A percentile compares a stretch with the other conserved stretches of the same genome.
phyloP scores from a whole-genome alignment of 2,329 filamentous ascomycete species.

The Ramularia collo-cygni region DNA sequence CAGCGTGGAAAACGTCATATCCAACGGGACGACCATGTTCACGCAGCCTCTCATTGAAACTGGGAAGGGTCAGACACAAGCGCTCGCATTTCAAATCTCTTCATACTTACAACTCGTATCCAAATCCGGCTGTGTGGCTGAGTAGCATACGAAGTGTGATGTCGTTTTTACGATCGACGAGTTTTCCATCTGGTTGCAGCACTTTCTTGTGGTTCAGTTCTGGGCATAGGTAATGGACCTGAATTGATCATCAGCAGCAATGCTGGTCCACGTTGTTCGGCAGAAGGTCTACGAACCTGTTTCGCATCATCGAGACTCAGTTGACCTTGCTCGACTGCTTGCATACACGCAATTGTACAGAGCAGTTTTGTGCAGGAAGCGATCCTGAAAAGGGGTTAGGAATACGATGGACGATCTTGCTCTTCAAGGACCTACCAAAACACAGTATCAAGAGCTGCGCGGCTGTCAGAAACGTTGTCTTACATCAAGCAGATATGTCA shows the following conservation, averaged over 20 bases:
- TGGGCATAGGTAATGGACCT: conserved; percentile 32
- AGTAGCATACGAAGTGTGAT: conserved; percentile 46
- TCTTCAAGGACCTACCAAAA: too few species aligned
- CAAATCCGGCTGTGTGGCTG: conserved; percentile 43
- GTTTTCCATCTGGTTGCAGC: conserved; percentile 30
- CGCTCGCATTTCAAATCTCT: background rate
- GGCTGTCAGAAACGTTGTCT: too few species aligned
- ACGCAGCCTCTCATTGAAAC: conserved; percentile 36
- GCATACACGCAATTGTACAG: conserved; percentile 38
- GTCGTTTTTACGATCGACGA: conserved; percentile 35
- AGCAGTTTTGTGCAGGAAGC: conserved; percentile 44
- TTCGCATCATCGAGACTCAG: conserved; percentile 35
- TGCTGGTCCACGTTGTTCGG: too few species aligned
- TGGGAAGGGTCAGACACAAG: too few species aligned
- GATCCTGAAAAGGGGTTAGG: conserved; percentile 54
- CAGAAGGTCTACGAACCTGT: too few species aligned
- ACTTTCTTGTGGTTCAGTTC: conserved; percentile 37
- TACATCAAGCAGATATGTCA: too few species aligned
- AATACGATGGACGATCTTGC: too few species aligned
- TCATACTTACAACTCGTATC: conserved; percentile 34
- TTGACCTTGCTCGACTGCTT: conserved; percentile 37
- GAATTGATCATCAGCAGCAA: too few species aligned
- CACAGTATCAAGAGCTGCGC: conserved; percentile 51
- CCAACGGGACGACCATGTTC: conserved; percentile 41
- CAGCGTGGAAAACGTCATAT: conserved; percentile 51